A percentile compares a stretch with the other conserved stretches of the same genome.
phyloP scores from a whole-genome alignment of 352 stramenopile species.

The Plasmopara viticola region DNA sequence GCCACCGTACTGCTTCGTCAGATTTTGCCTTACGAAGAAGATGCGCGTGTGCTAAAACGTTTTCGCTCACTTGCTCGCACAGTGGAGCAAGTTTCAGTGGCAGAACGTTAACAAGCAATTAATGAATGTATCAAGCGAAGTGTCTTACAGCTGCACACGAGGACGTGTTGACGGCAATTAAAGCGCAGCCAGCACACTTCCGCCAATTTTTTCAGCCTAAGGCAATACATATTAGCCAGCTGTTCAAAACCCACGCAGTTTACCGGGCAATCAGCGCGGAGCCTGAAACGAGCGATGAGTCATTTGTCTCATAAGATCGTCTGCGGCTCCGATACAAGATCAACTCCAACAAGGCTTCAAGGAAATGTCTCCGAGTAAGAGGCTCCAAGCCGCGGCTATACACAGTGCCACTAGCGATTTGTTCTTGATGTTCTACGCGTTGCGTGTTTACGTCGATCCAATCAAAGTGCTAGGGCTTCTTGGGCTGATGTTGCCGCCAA shows the following conservation, averaged over 20 bases:
- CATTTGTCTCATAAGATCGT: too few relatives aligned
- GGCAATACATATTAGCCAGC: too few relatives aligned
- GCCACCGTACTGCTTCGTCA: background rate
- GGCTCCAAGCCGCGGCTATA: background rate
- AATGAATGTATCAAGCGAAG: background rate
- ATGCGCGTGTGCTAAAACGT: background rate
- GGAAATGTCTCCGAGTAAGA: background rate
- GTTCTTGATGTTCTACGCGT: background rate
- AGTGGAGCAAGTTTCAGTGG: background rate
- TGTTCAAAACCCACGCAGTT: background rate
- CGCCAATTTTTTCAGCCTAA: background rate
- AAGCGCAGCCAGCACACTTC: background rate
- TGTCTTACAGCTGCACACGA: background rate
- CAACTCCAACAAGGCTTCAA: too few relatives aligned
- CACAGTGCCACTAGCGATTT: conserved; percentile 1
- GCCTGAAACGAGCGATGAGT: background rate
- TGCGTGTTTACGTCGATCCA: background rate
- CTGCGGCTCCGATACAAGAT: too few relatives aligned
- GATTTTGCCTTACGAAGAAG: too few relatives aligned
- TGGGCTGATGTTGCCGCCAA: background rate
- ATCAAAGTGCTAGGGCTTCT: too few relatives aligned
- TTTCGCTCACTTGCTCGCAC: background rate
- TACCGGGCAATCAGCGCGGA: background rate
- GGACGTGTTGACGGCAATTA: background rate
- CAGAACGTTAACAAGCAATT: background rate